Base-by-base conservation (phyloP, 148 eudicot genomes). In the Euryodendron excelsum region DNA sequence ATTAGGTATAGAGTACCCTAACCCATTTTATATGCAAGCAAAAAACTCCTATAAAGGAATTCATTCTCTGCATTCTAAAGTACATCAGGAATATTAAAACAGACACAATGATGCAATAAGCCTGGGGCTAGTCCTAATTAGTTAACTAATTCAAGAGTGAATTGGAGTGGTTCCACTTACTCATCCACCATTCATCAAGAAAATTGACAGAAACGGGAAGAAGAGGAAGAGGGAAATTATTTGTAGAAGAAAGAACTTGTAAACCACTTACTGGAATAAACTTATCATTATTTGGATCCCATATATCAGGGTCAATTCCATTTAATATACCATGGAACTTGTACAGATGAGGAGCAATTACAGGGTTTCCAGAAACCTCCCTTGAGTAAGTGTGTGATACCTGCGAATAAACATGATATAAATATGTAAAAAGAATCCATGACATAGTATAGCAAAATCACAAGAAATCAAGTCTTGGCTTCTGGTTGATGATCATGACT, bases 271-370 rank as follows among this genome's bases (percentile, higher is more conserved):
- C 99, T 55, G 99, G 99, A 83, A 96, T 80, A 81, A 87, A 89
- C 48, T 87, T 92, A 76, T 96, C 99, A 62, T 96, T 92, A 77
- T 82, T 92, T 21, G 99, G 98, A 71, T 93, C 99, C 99, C 98
- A 92, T 74, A 96, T 90, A 75, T 88, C 99, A 69, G 93, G 97
- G 86, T 93, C 99, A 62, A 96, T 96, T 76, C 99, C 99, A 84
- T 96, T 96, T 56, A 96, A 61, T 86, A 96, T 96, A 37, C 99
- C 99, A 79, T 92, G 91, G 84, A 96, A 96, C 84, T 92, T 96
- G 87, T 87, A 81, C 72, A 93, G 86, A 78, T 93, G 81, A 80
- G 95, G 93, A 81, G 97, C 91, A 82, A 93, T 84, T 66, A 79
- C 85, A 81, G 98, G 80, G 82, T 92, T 88, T 83, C 90, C 90